Base-by-base conservation (phyloP, 257 asterid species). In the Dorcoceras hygrometricum region DNA sequence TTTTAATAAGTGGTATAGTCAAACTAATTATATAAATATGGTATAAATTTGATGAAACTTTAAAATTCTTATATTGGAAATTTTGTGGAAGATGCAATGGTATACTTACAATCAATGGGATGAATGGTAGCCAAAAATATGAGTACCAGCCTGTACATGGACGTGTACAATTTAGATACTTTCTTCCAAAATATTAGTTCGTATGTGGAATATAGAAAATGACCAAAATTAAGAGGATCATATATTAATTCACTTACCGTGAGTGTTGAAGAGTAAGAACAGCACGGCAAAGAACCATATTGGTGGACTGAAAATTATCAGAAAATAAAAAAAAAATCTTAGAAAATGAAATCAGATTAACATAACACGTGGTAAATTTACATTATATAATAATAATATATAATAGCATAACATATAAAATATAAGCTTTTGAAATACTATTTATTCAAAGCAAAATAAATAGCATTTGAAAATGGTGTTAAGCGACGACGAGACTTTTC, bases 121-220 rank as follows among this genome's bases (percentile, higher is more conserved):
- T 77, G 54, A 93, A 88, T 22, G 98, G 98, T 18, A 89, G 84
- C 98, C 98, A 92, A 28, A 73, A 80, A 59, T 92, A 80, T 8
- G 98, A 84, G 56, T 86, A 78, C 95, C 91, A 87, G 74, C 98
- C 98, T 92, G 88, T 76, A 69, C 26, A 62, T 9, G 63, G 22
- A 67, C 31, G 7, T 32, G 6, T 26, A 32, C 9, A 20, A 57
- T 55, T n/a, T 64, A 71, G 22, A n/a, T 54, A 31, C 3, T 23
- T n/a, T n/a, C n/a, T n/a, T n/a, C n/a, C n/a, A n/a, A n/a, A n/a
- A n/a, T n/a, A n/a, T n/a, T n/a, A n/a, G n/a, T n/a, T n/a, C n/a
- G n/a, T n/a, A n/a, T n/a, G n/a, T n/a, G 29, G 46, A 29, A 5
- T 29, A 29, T 27, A 5, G n/a, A 29, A 1, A 29, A 26, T 26